These are phyloP conservation scores for Syzygium syzygioides DNA, from an alignment of 441 rosid species.

Conservation along the genomic window DNA sequence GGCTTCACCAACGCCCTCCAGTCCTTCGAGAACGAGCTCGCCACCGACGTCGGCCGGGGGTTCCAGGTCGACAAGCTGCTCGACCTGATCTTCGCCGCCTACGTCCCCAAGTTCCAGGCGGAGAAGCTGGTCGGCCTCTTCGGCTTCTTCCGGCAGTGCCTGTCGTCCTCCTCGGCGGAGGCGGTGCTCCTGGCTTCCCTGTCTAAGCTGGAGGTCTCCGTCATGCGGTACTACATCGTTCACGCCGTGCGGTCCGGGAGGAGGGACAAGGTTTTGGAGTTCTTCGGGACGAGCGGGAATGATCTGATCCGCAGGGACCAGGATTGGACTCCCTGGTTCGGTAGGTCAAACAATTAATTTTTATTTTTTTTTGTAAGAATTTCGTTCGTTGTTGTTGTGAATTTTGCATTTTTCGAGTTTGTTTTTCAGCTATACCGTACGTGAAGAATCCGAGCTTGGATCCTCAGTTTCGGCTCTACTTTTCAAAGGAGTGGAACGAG, in stretches of 20 bases:
- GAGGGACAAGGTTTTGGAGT: constrained; percentile 52
- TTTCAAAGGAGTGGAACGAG: constrained; percentile 65
- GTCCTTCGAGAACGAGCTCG: constrained; percentile 46
- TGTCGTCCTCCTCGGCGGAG: constrained; percentile 36
- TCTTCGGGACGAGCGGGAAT: constrained; percentile 42
- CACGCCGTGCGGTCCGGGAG: constrained; percentile 37
- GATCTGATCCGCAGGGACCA: constrained; percentile 36
- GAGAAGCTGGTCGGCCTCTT: constrained; percentile 42
- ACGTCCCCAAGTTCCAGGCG: constrained; percentile 49
- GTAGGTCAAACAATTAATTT: constrained; percentile 23
- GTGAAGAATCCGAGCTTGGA: constrained; percentile 55
- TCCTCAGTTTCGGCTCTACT: constrained; percentile 53
- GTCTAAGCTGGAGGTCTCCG: constrained; percentile 41
- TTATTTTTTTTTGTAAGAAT: background rate
- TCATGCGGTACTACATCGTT: constrained; percentile 48
- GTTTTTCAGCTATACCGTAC: constrained; percentile 51
- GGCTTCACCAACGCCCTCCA: constrained; percentile 57
- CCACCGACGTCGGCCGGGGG: constrained; percentile 53
- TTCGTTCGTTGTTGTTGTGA: background rate
- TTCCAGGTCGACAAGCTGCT: constrained; percentile 52
- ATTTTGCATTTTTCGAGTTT: constrained; percentile 5
- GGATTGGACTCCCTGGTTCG: constrained; percentile 66
- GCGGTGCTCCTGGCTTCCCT: constrained; percentile 28
- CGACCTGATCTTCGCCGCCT: constrained; percentile 49
- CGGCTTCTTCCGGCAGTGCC: constrained; percentile 44